phyloP scores from a whole-genome alignment of 164 flowering plant species.

The Vitis vinifera region ASM3070453v1 NC_081817.1:28667001-28667500 shows the following conservation, averaged over 20 bases:
- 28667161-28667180: not conserved
- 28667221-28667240: not conserved
- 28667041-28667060: not conserved
- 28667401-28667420: no score
- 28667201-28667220: not conserved
- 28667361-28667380: not conserved
- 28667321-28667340: not conserved
- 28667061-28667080: not conserved
- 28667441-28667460: no score
- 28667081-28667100: not conserved
- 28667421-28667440: no score
- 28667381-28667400: not conserved
- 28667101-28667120: not conserved
- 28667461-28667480: no score
- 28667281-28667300: not conserved
- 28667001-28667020: not conserved
- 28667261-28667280: not conserved
- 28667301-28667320: not conserved
- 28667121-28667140: no score
- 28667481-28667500: no score
- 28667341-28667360: not conserved
- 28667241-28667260: not conserved
- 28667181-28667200: conserved; percentile 9
- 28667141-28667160: no score
- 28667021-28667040: no score